phyloP scores from a whole-genome alignment of 2,329 filamentous ascomycete species.

The Sporothrix variecibatus region DNA sequence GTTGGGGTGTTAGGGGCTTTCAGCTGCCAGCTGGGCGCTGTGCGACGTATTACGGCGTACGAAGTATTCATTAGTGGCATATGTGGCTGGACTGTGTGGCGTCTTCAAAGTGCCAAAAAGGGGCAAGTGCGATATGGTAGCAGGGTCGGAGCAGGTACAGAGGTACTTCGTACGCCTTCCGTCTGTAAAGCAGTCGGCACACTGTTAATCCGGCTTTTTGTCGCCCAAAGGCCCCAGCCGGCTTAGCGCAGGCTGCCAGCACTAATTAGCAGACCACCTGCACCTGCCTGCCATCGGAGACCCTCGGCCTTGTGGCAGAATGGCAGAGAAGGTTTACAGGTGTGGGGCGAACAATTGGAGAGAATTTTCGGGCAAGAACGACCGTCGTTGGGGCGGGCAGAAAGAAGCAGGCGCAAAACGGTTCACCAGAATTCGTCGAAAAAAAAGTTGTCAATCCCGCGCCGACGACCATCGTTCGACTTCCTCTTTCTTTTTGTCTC shows the following conservation, averaged over 20 bases:
- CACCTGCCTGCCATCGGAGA: conserved; percentile 20
- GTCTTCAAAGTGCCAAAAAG: not conserved
- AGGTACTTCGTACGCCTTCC: too few relatives aligned
- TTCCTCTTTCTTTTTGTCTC: not conserved
- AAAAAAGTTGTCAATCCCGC: conserved; percentile 17
- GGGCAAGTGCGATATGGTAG: not conserved
- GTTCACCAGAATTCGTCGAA: not conserved
- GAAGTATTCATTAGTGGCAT: not conserved
- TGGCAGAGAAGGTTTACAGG: not conserved
- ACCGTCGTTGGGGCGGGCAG: not conserved
- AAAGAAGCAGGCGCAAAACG: not conserved
- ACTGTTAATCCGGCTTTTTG: conserved; percentile 7
- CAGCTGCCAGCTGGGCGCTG: not conserved
- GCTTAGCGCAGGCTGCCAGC: not conserved
- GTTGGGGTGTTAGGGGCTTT: not conserved
- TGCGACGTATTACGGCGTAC: not conserved
- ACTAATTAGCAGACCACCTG: not conserved
- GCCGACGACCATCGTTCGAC: conserved; percentile 7
- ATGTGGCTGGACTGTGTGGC: conserved; percentile 15
- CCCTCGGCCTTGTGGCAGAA: conserved; percentile 17
- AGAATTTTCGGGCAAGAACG: conserved; percentile 19
- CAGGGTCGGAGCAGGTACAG: not conserved
- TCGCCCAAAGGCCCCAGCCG: not conserved
- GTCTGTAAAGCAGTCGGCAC: not conserved
- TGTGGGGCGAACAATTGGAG: conserved; percentile 18